Evolutionary conservation across 2,329 filamentous ascomycete genomes (phyloP), one percentile per base, ranked within the genome.

Genomic region (Neofusicoccum cordaticola): DNA sequence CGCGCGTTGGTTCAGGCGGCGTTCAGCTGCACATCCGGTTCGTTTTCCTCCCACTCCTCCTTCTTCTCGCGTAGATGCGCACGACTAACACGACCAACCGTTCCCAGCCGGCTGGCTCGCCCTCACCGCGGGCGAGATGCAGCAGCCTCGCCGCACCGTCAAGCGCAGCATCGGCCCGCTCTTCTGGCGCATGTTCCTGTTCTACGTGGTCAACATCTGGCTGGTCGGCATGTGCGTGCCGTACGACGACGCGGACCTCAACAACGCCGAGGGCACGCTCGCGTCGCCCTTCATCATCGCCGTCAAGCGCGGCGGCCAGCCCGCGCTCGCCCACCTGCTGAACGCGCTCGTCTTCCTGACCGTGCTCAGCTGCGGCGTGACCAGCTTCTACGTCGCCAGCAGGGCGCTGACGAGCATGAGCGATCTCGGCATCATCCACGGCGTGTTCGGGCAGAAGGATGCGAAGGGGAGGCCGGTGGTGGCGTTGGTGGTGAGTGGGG

Each of bases 311-410:
- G 90, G 90, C 2, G 86, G 88, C 0, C 88, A 93, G 65, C 82
- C 81, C 4, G 88, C 84, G 7, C 84, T 93, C 4, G 88, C 89
- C 0, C 87, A 86, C 4, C 84, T 93, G 62, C 87, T 93, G 75
- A 93, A 94, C 74, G 90, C 89, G 41, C 82, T 92, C 27, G 88
- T 93, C 35, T 77, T 77, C 60, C 57, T 77, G 8, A 73, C 71
- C 5, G 75, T 77, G 8, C 71, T 76, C 27, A 73, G 71, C 64
- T 76, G 74, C 60, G 73, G 73, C 1, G 73, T 76, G 9, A 77
- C 75, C 1, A 74, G 72, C 63, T 69, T 72, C 7, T 77, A 77
- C 51, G 69, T 77, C 7, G 71, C 74, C 0, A 76, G 73, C 63
- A 70, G 74, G 15, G 73, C 72, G 63, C 62, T 77, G 19, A 73